Base-by-base conservation (phyloP, 2,329 filamentous ascomycete genomes). In the Monosporascus sp. region DNA sequence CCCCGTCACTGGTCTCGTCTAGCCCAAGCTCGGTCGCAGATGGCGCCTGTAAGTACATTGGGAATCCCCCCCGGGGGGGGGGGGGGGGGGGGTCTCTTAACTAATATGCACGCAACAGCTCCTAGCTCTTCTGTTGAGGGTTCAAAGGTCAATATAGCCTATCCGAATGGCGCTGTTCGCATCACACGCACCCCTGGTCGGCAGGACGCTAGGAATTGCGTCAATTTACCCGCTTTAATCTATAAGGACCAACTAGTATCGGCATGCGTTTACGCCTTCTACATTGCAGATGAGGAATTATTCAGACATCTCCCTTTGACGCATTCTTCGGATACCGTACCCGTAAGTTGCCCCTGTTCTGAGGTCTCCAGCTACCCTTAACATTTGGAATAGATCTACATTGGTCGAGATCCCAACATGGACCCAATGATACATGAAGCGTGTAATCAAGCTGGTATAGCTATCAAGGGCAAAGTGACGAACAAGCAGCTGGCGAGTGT, bases 121-220 rank as follows among this genome's bases (percentile, higher is more conserved):
- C 19, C 40, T 6, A 43, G 22, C 11, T 14, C 40, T 20, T 5
- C 22, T 14, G 19, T 14, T 24, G 19, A 9, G n/a, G 11, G n/a
- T 20, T 27, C 24, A 3, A 22, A 11, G 26, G 43, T 11, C 14
- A 27, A 16, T 16, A 57, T 65, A 58, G 46, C 53, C 24, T 65
- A 59, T 48, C 55, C 60, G 16, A 53, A 59, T 27, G 63, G 63
- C 16, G 63, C 56, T 2, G 49, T 65, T 19, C 60, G 63, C 16
- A 64, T 65, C 27, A 65, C 62, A 8, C 60, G 62, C n/a, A 64
- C 63, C 3, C 55, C 58, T 0, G 62, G 63, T 3, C 56, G 63
- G 47, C 31, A 26, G 24, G n/a, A 52, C 5, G 49, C 58, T 9
- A 62, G 60, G 41, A 65, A 65, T 40, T 64, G 63, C 31, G 24